Percentiles rank a stretch among this genome's conserved stretches.
Conservation (phyloP, 2,329 filamentous ascomycete species). For the Sporothrix globosa region DNA sequence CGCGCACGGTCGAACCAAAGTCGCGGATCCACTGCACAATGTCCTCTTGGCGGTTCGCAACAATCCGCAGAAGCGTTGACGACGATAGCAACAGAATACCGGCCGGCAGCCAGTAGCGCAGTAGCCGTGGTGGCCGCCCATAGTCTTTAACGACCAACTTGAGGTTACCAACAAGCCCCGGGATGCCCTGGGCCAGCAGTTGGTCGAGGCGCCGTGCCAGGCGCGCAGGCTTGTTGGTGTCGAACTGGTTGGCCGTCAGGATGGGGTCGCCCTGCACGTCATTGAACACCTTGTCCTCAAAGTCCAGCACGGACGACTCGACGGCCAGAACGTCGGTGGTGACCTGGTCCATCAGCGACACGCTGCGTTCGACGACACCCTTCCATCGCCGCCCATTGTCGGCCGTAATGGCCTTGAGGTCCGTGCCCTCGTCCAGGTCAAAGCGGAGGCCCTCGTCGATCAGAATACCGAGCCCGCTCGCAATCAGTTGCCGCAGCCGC, state of each 20-base stretch:
- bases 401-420: constrained; percentile 45
- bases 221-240: constrained; percentile 58
- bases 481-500: constrained; percentile 75
- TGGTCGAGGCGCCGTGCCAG: constrained; percentile 68
- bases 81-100: constrained; percentile 75
- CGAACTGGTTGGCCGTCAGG: constrained; percentile 56
- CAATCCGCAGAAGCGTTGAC: constrained; percentile 79
- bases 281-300: constrained; percentile 67
- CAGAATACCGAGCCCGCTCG: constrained; percentile 82
- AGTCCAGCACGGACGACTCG: constrained; percentile 64
- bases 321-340: constrained; percentile 70
- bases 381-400: constrained; percentile 61
- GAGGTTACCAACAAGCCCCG: constrained; percentile 65
- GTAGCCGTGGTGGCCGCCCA: constrained; percentile 72
- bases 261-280: constrained; percentile 65
- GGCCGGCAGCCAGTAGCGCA: constrained; percentile 88
- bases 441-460: constrained; percentile 82
- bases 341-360: constrained; percentile 84
- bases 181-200: constrained; percentile 70
- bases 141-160: constrained; percentile 61
- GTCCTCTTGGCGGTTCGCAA: constrained; percentile 74
- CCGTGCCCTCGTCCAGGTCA: constrained; percentile 52
- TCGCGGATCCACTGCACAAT: constrained; percentile 79
- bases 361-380: constrained; percentile 74
- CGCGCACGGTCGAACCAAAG: constrained; percentile 74